A percentile compares a stretch with the other conserved stretches of the same genome.
phyloP scores from a whole-genome alignment of 2,329 filamentous ascomycete genomes.

The Orbilia ellipsospora region DNA sequence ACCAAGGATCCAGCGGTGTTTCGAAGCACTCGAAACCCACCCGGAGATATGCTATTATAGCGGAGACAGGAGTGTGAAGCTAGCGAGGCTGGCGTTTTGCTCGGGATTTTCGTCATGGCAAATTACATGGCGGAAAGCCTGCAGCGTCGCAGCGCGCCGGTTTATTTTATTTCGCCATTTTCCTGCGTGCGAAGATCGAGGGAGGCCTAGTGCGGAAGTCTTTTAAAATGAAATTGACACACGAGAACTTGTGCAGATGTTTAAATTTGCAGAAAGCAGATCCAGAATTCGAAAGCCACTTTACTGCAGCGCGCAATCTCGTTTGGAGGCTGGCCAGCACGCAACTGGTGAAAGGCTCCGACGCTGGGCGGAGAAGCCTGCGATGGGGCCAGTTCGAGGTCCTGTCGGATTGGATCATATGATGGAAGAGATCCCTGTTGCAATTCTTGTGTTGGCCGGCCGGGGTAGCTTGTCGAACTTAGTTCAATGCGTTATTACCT shows the following conservation, averaged over 20 bases:
- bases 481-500: too few species aligned
- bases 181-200: too few species aligned
- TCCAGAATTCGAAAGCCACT: constrained; percentile 6
- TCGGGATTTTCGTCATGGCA: constrained; percentile 2
- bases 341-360: not conserved
- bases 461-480: not conserved
- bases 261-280: not conserved
- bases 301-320: not conserved
- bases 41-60: not conserved
- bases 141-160: constrained; percentile 8
- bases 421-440: not conserved
- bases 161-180: constrained; percentile 10
- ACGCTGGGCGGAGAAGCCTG: not conserved
- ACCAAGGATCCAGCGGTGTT: not conserved
- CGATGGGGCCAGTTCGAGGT: not conserved
- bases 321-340: not conserved
- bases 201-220: not conserved
- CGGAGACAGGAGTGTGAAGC: not conserved
- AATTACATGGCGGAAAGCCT: constrained; percentile 6
- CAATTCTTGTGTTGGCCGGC: constrained; percentile 4
- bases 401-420: not conserved
- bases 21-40: not conserved
- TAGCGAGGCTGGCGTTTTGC: constrained; percentile 4
- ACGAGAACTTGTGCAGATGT: constrained; percentile 1
- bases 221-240: constrained; percentile 7